Percentiles rank a stretch among this genome's conserved stretches.
phyloP scores from a whole-genome alignment of 108 stramenopile species.

The Cyclotella choctawhatcheeana region DNA sequence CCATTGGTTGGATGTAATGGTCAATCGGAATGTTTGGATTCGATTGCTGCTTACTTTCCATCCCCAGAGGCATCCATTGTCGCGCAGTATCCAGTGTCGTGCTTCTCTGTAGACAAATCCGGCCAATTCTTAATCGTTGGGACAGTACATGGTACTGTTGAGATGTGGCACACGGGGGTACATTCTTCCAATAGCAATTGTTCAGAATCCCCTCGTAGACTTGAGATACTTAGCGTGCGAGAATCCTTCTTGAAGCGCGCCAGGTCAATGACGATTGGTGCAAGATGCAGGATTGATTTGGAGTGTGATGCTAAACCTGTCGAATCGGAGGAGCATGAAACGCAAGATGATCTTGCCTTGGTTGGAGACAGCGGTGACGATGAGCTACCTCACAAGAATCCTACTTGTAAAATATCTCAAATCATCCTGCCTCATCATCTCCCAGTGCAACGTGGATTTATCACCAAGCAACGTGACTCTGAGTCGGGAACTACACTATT shows the following conservation, averaged over 20 bases:
- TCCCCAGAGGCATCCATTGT: conserved; percentile 32
- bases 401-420: conserved; percentile 40
- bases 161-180: conserved; percentile 54
- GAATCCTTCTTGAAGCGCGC: conserved; percentile 32
- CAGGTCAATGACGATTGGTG: conserved; percentile 35
- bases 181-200: neutral
- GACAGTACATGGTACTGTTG: conserved; percentile 53
- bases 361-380: conserved; percentile 8
- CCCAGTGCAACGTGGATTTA: conserved; percentile 58
- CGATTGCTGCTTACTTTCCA: conserved; percentile 46
- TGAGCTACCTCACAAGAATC: conserved; percentile 47
- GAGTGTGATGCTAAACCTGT: neutral
- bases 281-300: conserved; percentile 9
- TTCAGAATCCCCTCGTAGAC: conserved; percentile 21
- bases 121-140: conserved; percentile 56
- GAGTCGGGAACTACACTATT: conserved; percentile 56
- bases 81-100: conserved; percentile 49
- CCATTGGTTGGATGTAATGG: conserved; percentile 32
- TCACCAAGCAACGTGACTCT: conserved; percentile 60
- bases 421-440: conserved; percentile 53
- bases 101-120: conserved; percentile 52
- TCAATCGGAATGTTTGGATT: conserved; percentile 7
- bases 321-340: neutral
- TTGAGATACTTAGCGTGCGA: conserved; percentile 35
- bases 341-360: conserved; percentile 39